phyloP scores from a whole-genome alignment of 208 protist genomes.

The Trypanosoma congolense region DNA sequence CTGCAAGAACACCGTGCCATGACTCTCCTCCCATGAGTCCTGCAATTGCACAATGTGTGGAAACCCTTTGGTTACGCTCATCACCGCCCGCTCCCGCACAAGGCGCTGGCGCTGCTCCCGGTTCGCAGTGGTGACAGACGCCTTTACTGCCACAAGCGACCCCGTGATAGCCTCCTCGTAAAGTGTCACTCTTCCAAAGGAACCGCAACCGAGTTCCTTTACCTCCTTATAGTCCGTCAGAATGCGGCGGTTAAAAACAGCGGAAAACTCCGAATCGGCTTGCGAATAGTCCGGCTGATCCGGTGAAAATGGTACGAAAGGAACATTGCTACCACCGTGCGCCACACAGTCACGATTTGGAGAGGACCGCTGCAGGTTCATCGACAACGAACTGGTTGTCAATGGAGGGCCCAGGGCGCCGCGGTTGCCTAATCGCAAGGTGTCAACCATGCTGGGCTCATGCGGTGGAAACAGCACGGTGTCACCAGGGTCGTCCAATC shows the following conservation, averaged over 20 bases:
- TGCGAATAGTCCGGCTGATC: constrained; percentile 71
- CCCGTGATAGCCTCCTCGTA: constrained; percentile 76
- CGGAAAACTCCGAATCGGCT: constrained; percentile 73
- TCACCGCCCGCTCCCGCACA: constrained; percentile 57
- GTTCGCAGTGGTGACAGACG: constrained; percentile 39
- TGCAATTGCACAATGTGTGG: constrained; percentile 78
- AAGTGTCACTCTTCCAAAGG: constrained; percentile 70
- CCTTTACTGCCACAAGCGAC: constrained; percentile 72
- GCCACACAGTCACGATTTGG: constrained; percentile 22
- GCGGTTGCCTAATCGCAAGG: constrained; percentile 4
- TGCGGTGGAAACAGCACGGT: constrained; percentile 23
- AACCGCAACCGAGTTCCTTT: constrained; percentile 62
- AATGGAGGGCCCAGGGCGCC: neutral
- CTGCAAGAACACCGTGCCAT: constrained; percentile 69
- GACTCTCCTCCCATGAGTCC: constrained; percentile 73
- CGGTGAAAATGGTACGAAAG: constrained; percentile 5
- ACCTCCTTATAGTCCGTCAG: constrained; percentile 81
- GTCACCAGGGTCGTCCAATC: constrained; percentile 39
- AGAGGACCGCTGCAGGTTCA: constrained; percentile 14
- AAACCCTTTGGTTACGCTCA: constrained; percentile 48
- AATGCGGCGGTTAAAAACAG: constrained; percentile 61
- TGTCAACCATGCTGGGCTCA: constrained; percentile 6
- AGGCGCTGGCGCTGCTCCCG: constrained; percentile 43
- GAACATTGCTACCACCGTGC: constrained; percentile 4
- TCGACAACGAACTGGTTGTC: neutral